These are phyloP conservation scores for Boletus rex-veris DNA, from an alignment of 768 basidiomycete species.

Conservation along the genomic window DNA sequence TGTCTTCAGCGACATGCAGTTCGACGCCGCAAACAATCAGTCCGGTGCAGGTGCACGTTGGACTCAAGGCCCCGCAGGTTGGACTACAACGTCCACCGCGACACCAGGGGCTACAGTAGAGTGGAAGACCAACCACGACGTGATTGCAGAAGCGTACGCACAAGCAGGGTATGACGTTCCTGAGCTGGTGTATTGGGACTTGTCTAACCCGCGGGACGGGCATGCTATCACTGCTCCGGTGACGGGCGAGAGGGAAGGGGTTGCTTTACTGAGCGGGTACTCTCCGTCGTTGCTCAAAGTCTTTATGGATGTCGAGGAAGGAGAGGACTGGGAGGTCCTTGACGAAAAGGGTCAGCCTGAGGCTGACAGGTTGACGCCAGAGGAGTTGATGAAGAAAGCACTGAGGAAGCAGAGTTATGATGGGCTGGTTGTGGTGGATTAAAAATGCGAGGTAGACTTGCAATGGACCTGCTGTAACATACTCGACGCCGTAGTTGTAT, in stretches of 20 bases:
- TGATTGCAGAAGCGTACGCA: constrained; percentile 50
- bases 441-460: neutral
- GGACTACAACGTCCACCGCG: too few species aligned
- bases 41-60: too few species aligned
- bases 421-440: constrained; percentile 34
- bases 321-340: constrained; percentile 36
- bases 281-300: constrained; percentile 67
- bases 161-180: constrained; percentile 69
- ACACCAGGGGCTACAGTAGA: neutral
- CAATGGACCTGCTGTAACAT: too few species aligned
- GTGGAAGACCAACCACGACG: constrained; percentile 65
- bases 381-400: constrained; percentile 46
- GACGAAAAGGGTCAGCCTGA: constrained; percentile 25
- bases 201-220: constrained; percentile 30
- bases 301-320: constrained; percentile 57
- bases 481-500: too few species aligned
- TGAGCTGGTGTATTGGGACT: constrained; percentile 72
- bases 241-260: constrained; percentile 51
- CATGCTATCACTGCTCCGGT: constrained; percentile 43
- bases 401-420: constrained; percentile 49
- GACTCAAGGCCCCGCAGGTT: too few species aligned
- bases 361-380: constrained; percentile 38
- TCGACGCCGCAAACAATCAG: constrained; percentile 37
- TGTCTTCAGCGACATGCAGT: constrained; percentile 80
- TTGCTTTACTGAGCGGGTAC: constrained; percentile 68